Base-by-base conservation (phyloP, 2,329 filamentous ascomycete species). In the Myrmaecium sp. region DNA sequence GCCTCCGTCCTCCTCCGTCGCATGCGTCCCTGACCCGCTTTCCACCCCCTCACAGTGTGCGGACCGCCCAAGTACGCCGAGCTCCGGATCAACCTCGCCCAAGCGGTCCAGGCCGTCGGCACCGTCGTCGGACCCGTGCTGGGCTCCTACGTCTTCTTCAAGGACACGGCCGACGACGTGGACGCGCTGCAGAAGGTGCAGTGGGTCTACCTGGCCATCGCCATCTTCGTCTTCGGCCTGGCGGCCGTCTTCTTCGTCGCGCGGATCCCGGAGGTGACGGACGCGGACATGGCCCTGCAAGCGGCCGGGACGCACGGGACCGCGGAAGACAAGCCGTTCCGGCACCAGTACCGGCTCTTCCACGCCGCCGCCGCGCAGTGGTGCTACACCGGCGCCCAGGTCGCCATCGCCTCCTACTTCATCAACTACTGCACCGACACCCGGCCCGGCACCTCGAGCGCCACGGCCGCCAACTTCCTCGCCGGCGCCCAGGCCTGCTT, bases 311-410 rank as follows among this genome's bases (percentile, higher is more conserved):
- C 48, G 10, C 41, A 50, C 22, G 47, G 42, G 8, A 44, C 42
- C 3, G 44, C 46, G 4, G 45, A 61, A 27, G 44, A 55, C 14
- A 57, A 62, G 29, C 64, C 66, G 1, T 59, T 74, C 38, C 42
- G 44, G 28, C 68, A 65, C 36, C 68, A 74, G 44, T 82, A 76
- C 48, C 68, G 69, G 14, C 60, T 84, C 3, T 82, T 83, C 59
- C 75, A 81, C 40, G 79, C 75, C 8, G 67, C 75, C 0, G 66
- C 73, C 37, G 74, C 76, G 0, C 78, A 86, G 37, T 84, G 84
- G 51, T 79, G 72, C 46, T 89, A 86, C 46, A 75, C 79, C 0
- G 79, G 79, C 25, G 69, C 76, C 0, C 82, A 92, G 41, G 46
- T 66, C 4, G 63, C 57, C 2, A 56, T 66, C 15, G 60, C 60